Base-by-base conservation (phyloP, 441 rosid genomes). In the Erysimum cheiri region DNA sequence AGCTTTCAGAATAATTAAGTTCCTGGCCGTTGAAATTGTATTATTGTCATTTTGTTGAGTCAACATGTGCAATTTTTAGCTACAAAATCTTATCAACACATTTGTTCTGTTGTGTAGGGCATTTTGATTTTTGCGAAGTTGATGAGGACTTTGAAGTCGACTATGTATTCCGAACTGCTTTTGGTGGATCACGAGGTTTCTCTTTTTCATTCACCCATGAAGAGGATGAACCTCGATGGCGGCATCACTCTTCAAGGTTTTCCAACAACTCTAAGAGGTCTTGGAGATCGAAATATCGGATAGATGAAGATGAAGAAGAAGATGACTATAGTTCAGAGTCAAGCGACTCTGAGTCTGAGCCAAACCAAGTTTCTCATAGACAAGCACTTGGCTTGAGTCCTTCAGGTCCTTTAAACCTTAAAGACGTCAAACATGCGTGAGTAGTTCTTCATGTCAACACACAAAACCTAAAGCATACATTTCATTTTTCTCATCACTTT, bases 371-470 rank as follows among this genome's bases (percentile, higher is more conserved):
- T 61, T 87, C 87, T 49, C 81, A 91, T 67, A 87, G 97, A 81
- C 78, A 68, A 60, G 88, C 94, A 54, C 99, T 94, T 63, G 97
- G 99, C 47, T 70, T 91, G 44, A 81, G 84, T 53, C 77, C 87
- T 64, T 83, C 76, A 4, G 97, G 97, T 78, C 94, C 97, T 36
- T 82, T 90, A 71, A 86, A 81, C 76, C 85, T 88, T 33, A 81
- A 87, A 64, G 97, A 88, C 6, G 87, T 94, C 47, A 91, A 94
- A 82, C 66, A 48, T 41, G 98, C 97, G 96, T 91, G 66, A 85
- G 96, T 81, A 54, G 31, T 74, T 31, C 41, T 17, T 71, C 63
- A 70, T 40, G 39, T 64, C 67, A 70, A 48, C 17, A 35, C 35
- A 46, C 66, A 14, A 50, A 58, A 48, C 32, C 62, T 53, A 65